A percentile compares a stretch with the other conserved stretches of the same genome.
Evolutionary conservation across 495 filamentous ascomycete species (phyloP).

Genomic region (Hypoxylon rickii): DNA sequence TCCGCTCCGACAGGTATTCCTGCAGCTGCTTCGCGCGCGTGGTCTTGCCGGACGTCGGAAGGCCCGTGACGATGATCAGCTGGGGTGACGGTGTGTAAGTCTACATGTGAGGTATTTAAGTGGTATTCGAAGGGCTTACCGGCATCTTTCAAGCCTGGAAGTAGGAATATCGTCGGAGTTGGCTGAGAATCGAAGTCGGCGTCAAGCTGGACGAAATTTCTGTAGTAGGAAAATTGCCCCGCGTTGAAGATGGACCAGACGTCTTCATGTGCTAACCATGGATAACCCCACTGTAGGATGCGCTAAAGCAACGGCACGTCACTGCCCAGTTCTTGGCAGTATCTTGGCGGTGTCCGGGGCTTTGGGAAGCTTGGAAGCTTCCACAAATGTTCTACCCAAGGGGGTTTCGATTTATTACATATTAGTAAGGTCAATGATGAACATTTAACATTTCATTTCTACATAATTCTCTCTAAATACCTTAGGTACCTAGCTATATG

Average conservation of each 20-base stretch:
- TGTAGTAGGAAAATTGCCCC: neutral
- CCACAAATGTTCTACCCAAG: too few relatives aligned
- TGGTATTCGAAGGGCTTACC: neutral
- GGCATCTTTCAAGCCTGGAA: slow-evolving; percentile 8
- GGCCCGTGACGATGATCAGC: slow-evolving; percentile 93
- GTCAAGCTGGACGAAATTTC: too few relatives aligned
- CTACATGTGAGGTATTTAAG: neutral
- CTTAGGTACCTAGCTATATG: too few relatives aligned
- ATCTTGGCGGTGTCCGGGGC: slow-evolving; percentile 17
- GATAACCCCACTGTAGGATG: slow-evolving; percentile 2
- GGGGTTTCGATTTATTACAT: too few relatives aligned
- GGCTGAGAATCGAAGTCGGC: neutral
- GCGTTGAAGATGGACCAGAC: neutral
- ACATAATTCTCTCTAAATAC: too few relatives aligned
- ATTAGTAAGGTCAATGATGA: neutral
- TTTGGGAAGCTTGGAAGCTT: slow-evolving; percentile 1
- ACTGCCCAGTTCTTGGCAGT: too few relatives aligned
- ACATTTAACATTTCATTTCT: too few relatives aligned
- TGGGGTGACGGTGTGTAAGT: too few relatives aligned
- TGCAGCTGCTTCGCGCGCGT: slow-evolving; percentile 81
- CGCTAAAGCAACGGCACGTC: slow-evolving; percentile 9
- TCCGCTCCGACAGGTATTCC: slow-evolving; percentile 62
- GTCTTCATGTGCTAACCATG: neutral
- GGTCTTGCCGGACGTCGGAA: slow-evolving; percentile 91
- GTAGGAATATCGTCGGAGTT: neutral